These are phyloP conservation scores for Claviceps fusiformis DNA, from an alignment of 2,329 filamentous ascomycete species.

Conservation along the genomic window DNA sequence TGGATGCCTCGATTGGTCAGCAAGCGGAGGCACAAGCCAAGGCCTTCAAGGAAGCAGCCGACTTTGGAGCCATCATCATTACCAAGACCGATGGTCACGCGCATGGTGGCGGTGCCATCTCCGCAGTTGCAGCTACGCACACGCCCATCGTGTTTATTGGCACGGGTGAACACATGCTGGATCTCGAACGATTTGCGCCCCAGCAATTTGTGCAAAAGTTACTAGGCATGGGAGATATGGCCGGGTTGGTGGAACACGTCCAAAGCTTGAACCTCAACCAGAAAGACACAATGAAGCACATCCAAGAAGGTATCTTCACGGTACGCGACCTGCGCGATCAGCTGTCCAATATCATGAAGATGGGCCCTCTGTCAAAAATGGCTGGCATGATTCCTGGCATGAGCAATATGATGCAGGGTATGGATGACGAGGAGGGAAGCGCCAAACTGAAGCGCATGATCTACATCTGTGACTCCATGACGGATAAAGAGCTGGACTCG, in stretches of 20 bases:
- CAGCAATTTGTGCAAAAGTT: constrained; percentile 89
- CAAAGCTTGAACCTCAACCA: constrained; percentile 92
- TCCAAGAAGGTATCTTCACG: constrained; percentile 91
- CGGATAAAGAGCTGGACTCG: constrained; percentile 83
- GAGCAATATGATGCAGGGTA: constrained; percentile 82
- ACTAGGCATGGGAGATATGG: constrained; percentile 94
- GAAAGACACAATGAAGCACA: constrained; percentile 98
- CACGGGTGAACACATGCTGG: constrained; percentile 93
- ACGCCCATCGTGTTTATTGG: constrained; percentile 97
- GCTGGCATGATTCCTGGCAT: constrained; percentile 97
- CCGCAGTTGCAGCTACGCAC: constrained; percentile 87
- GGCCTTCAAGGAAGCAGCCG: constrained; percentile 92
- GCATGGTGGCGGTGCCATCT: constrained; percentile 91
- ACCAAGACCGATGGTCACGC: constrained; percentile 97
- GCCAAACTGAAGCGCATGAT: constrained; percentile 95
- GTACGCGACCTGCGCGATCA: constrained; percentile 90
- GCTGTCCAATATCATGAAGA: constrained; percentile 97
- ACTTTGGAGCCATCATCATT: constrained; percentile 97
- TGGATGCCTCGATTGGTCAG: constrained; percentile 93
- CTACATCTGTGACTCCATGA: constrained; percentile 98
- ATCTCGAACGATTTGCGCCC: constrained; percentile 84
- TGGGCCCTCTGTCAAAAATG: constrained; percentile 95
- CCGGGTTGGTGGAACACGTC: constrained; percentile 88
- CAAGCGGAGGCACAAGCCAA: constrained; percentile 88
- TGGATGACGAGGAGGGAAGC: constrained; percentile 94